phyloP scores from a whole-genome alignment of 805 yeast species.

The Metschnikowia colocasiae region DNA sequence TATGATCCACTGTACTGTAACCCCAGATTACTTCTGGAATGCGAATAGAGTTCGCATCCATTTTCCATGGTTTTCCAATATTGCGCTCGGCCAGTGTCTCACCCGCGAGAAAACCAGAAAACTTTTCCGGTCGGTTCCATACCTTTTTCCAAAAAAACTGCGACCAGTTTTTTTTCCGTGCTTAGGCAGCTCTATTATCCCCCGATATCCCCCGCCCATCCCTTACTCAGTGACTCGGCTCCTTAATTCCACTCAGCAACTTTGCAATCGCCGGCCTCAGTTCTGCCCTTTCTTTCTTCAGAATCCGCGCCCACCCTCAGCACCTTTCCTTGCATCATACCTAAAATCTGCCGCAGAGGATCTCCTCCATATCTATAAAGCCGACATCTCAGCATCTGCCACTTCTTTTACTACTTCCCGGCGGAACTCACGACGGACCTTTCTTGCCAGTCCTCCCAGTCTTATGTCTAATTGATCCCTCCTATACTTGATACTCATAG shows the following conservation, averaged over 20 bases:
- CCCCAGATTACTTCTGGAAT: not conserved
- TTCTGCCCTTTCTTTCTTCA: not conserved
- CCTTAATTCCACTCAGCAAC: not conserved
- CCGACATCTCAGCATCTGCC: not conserved
- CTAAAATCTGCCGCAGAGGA: not conserved
- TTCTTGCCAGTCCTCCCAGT: not conserved
- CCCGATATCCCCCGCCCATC: not conserved
- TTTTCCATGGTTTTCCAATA: not conserved
- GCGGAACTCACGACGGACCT: not conserved
- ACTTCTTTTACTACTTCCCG: not conserved
- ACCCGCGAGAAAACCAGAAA: conserved; percentile 6
- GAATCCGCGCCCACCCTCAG: conserved; percentile 1
- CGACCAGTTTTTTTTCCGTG: conserved; percentile 6
- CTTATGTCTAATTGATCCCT: not conserved
- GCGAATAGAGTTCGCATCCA: not conserved
- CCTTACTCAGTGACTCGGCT: not conserved
- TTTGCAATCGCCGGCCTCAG: not conserved
- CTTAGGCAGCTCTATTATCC: not conserved
- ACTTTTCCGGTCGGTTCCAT: conserved; percentile 3
- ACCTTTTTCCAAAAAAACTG: not conserved
- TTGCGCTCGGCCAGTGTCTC: conserved; percentile 7
- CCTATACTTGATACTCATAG: not conserved
- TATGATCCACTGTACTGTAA: not conserved
- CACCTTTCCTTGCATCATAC: conserved; percentile 1
- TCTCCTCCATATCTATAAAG: not conserved